Base-by-base conservation (phyloP, 1,284 basidiomycete genomes). In the Cryptococcus maquisensis region DNA sequence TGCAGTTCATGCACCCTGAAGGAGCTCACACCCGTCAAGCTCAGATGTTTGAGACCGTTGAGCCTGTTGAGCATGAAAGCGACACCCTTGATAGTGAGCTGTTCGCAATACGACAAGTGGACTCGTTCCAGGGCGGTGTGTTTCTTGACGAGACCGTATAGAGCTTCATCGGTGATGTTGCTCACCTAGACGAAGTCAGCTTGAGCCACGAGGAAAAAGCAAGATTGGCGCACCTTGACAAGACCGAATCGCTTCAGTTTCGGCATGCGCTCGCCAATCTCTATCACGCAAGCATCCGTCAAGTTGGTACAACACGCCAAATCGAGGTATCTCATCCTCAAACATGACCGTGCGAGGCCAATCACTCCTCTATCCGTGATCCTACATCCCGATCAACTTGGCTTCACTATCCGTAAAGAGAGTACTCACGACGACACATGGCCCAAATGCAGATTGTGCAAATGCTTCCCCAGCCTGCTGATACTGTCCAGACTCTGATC, bases 81-180 rank as follows among this genome's bases (percentile, higher is more conserved):
- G 49, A 98, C 84, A 13, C 93, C 93, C 72, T 87, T 83, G 59
- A 98, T 89, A 4, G 88, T 85, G 57, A 99, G 88, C 65, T 96
- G 90, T 68, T 97, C 91, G 76, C 96, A 99, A 73, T 98, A 98
- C 1, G 92, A 96, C 23, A 99, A 80, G 73, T 99, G 96, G 32
- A 99, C 91, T 36, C 96, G 85, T 70, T 99, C 96, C 21, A 98
- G 81, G 2, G 90, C 90, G 38, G 84, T 82, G 62, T 88, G 83
- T 15, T 80, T 74, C 42, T 79, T 78, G 3, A 86, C 90, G 9
- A 99, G 82, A 0, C 91, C 83, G 66, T 89, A 90, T 26, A 98
- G 86, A 1, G 91, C 91, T 66, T 91, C 85, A 68, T 98, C 95
- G 3, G 96, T 98, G 51, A 99, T 79, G 65, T 94, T 91, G 66